phyloP scores from a whole-genome alignment of 768 basidiomycete species.

The Nidularia pulvinata region DNA sequence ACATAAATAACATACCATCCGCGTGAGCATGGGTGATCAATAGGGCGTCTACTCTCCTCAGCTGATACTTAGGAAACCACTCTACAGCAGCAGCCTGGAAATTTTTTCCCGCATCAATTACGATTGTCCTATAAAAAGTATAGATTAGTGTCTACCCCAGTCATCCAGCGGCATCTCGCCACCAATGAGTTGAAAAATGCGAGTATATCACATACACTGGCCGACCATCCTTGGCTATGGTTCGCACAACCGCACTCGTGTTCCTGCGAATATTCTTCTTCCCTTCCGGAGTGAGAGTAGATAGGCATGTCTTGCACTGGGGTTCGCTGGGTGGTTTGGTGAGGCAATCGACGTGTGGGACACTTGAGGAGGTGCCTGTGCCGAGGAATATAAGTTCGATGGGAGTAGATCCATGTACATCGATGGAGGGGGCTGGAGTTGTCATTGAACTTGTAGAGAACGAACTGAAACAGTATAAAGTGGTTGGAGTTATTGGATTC shows the following conservation, averaged over 20 bases:
- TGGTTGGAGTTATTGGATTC: no score
- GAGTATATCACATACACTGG: constrained; percentile 45
- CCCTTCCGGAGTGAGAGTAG: constrained; percentile 66
- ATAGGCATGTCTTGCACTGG: constrained; percentile 64
- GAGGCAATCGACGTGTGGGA: constrained; percentile 74
- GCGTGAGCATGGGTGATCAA: constrained; percentile 90
- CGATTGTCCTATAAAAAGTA: constrained; percentile 63
- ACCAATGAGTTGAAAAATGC: no score
- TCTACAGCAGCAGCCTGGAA: constrained; percentile 57
- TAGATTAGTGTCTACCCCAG: constrained; percentile 3
- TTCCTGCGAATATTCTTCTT: constrained; percentile 87
- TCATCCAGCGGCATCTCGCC: background rate
- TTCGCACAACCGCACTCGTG: constrained; percentile 69
- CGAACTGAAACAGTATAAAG: no score
- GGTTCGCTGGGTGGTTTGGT: constrained; percentile 55
- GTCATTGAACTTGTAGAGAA: no score
- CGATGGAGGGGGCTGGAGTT: background rate
- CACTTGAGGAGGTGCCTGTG: constrained; percentile 76
- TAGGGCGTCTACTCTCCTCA: constrained; percentile 57
- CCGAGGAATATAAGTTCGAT: constrained; percentile 80
- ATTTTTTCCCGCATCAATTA: constrained; percentile 87
- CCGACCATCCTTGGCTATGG: constrained; percentile 35
- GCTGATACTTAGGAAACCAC: constrained; percentile 66
- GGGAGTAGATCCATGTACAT: constrained; percentile 6
- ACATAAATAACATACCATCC: constrained; percentile 43